A percentile compares a stretch with the other conserved stretches of the same genome.
Conservation (phyloP, 306 rosid genomes). For the Casuarina cunninghamiana region DNA sequence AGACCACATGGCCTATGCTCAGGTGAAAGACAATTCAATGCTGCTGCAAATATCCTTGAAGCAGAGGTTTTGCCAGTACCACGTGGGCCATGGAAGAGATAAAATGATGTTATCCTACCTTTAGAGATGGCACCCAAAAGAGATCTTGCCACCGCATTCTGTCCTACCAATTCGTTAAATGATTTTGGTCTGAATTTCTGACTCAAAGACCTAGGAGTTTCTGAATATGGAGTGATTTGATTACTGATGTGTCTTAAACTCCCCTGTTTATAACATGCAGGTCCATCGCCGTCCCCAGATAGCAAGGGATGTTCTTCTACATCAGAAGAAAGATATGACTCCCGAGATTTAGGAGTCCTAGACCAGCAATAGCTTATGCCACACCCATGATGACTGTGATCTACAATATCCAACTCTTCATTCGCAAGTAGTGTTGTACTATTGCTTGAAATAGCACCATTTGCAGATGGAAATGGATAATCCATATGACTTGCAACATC, state of each 20-base stretch:
- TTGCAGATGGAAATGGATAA: constrained; percentile 53
- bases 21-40: constrained; percentile 67
- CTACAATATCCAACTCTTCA: constrained; percentile 44
- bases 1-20: constrained; percentile 69
- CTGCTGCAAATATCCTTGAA: constrained; percentile 78
- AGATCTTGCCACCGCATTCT: constrained; percentile 72
- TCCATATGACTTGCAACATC: constrained; percentile 34
- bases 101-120: constrained; percentile 69
- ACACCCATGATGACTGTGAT: constrained; percentile 48
- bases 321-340: constrained; percentile 35
- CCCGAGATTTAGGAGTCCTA: constrained; percentile 65
- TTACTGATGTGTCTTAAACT: constrained; percentile 37
- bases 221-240: constrained; percentile 44
- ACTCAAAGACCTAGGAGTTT: constrained; percentile 62
- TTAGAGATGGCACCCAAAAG: constrained; percentile 66
- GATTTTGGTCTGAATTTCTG: constrained; percentile 74
- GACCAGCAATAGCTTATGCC: constrained; percentile 72
- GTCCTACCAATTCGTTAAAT: constrained; percentile 82
- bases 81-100: constrained; percentile 80
- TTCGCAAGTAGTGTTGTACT: constrained; percentile 24
- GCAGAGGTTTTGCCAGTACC: constrained; percentile 92
- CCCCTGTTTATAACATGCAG: constrained; percentile 26
- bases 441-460: constrained; percentile 38
- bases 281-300: constrained; percentile 39
- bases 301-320: constrained; percentile 58